Base-by-base conservation (phyloP, 2,329 filamentous ascomycete species). In the Cytospora piceae region DNA sequence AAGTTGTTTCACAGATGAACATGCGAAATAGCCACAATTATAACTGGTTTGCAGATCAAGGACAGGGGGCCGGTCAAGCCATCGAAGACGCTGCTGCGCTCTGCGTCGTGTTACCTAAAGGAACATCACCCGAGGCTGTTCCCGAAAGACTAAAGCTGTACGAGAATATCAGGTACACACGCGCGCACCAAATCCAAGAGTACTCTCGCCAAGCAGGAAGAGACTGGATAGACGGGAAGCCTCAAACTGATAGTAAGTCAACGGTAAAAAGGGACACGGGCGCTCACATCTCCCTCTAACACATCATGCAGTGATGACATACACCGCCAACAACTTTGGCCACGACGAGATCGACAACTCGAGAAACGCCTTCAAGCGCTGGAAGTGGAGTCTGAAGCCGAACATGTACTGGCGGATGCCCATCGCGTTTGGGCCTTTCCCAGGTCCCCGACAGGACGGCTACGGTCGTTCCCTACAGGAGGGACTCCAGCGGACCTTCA, bases 31-130 rank as follows among this genome's bases (percentile, higher is more conserved):
- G 20, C 8, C 15, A 37, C n/a, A 12, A n/a, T 20, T 7, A 56
- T 66, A 15, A 66, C 55, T 29, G 1, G 34, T 27, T 4, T 12
- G 14, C 37, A 76, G 74, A 75, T 53, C 85, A 87, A 74, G 87
- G 83, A 0, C 86, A 89, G 72, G 88, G 87, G 2, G 88, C 83
- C 11, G 87, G 77, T 0, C 79, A 85, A 64, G 89, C 89, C 0
- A 90, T 91, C 53, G 89, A 92, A 72, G 89, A 92, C 68, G 88
- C 83, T 0, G 84, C 83, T 0, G 82, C 87, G 0, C 72, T 92
- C 0, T 82, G 80, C 0, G 82, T 83, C 1, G 78, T 91, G 8
- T 76, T 91, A 0, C 81, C 82, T 0, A 68, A 70, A 0, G 82
- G 81, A 0, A 83, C 82, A 0, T 64, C 71, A 0, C 67, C 72